Base-by-base conservation (phyloP, 768 basidiomycete species). In the Tylopilus cervinicoccineus region DNA sequence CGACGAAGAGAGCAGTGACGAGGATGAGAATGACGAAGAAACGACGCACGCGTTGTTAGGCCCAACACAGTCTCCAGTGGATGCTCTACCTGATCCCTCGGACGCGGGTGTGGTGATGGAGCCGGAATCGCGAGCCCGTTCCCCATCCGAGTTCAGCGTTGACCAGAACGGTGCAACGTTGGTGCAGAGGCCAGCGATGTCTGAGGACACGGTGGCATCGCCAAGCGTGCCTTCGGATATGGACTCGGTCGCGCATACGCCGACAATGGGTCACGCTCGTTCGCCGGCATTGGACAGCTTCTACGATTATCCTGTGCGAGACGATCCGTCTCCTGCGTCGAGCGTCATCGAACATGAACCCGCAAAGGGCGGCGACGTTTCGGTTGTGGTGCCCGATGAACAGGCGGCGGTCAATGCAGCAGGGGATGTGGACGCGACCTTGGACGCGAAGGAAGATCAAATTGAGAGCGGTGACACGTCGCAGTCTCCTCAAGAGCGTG, bases 1-100 rank as follows among this genome's bases (percentile, higher is more conserved):
- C 29, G 71, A 69, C 13, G 72, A 66, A 0, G 75, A 69, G 20
- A 72, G 71, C 13, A 70, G 69, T 6, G 67, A 63, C 2, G 70
- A 70, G 1, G 71, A 69, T 0, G 69, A 61, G 0, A 68, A 70
- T 1, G 68, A 62, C 4, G 65, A 55, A 9, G 69, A 48, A 33
- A 52, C 56, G 24, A 67, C 63, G 4, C 55, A 57, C 7, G 67
- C 66, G 22, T 42, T 67, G 16, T 53, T 69, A 1, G 63, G 65
- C 12, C 45, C 26, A 3, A 29, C 37, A 2, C 58, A 31, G 3
- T 31, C 6, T 19, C 39, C 37, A 27, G 46, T 51, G 16, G 58
- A 49, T 22, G 17, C 12, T 4, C 29, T 24, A 1, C 40, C 39
- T 11, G 42, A 49, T 12, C 27, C 16, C 23, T 23, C 11, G n/a